Conservation (phyloP, 352 stramenopile species). For the Phytophthora cryptogea region DNA sequence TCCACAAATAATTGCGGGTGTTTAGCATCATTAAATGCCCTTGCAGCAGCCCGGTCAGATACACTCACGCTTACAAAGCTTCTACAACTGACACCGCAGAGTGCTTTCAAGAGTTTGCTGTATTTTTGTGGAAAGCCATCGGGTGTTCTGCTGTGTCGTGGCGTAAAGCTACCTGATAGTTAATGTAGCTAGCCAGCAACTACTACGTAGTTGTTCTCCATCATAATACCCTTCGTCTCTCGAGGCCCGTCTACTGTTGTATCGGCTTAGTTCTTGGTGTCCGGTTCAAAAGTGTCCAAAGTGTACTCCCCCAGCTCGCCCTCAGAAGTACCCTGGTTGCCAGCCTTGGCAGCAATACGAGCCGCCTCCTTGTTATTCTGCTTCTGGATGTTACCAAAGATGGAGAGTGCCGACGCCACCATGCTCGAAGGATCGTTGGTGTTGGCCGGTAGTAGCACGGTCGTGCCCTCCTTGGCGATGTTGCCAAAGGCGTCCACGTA, state of each 20-base stretch:
- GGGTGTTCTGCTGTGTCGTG: background rate
- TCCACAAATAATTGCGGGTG: too few relatives aligned
- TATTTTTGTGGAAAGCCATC: slow-evolving; percentile 15
- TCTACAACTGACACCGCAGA: background rate
- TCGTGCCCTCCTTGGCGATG: slow-evolving; percentile 91
- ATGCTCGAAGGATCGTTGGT: slow-evolving; percentile 86
- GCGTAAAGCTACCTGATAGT: slow-evolving; percentile 1
- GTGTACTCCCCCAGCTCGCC: slow-evolving; percentile 58
- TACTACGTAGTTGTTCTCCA: background rate
- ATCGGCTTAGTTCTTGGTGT: slow-evolving; percentile 34
- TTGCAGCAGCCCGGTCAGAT: too few relatives aligned
- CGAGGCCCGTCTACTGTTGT: slow-evolving; percentile 4
- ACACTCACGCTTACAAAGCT: slow-evolving; percentile 8
- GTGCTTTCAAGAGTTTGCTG: slow-evolving; percentile 18
- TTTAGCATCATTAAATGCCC: too few relatives aligned
- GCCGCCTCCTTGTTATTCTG: slow-evolving; percentile 48
- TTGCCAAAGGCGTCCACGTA: slow-evolving; percentile 92
- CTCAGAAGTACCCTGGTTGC: slow-evolving; percentile 12
- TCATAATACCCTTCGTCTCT: slow-evolving; percentile 11
- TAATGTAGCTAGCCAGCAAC: background rate
- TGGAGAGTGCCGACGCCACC: slow-evolving; percentile 88
- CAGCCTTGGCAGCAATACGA: slow-evolving; percentile 25
- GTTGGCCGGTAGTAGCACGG: slow-evolving; percentile 81
- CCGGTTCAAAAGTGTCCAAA: slow-evolving; percentile 60
- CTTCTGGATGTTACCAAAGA: slow-evolving; percentile 90